Conservation (phyloP, 352 stramenopile species). For the Globisporangium nagaii region DNA sequence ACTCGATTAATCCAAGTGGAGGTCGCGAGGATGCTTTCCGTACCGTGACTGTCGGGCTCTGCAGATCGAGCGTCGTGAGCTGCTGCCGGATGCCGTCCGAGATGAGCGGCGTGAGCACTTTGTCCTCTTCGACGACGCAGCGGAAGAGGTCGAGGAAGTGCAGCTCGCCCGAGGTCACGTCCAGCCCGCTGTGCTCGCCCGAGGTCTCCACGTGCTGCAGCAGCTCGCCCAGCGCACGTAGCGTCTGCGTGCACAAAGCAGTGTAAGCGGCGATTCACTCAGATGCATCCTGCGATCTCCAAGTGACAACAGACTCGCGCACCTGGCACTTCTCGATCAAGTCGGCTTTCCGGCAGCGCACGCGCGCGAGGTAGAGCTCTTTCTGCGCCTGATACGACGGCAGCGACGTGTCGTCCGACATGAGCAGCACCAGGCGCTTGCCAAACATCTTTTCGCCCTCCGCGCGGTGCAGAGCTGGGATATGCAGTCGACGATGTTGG, state of each 20-base stretch:
- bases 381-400: constrained; percentile 52
- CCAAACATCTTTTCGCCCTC: constrained; percentile 62
- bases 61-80: constrained; percentile 31
- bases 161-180: constrained; percentile 48
- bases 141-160: constrained; percentile 65
- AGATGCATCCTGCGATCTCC: too few species aligned
- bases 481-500: too few species aligned
- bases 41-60: constrained; percentile 42
- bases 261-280: too few species aligned
- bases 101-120: constrained; percentile 59
- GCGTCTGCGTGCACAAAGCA: constrained; percentile 29
- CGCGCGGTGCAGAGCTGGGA: constrained; percentile 57
- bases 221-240: constrained; percentile 40
- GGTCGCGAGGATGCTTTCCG: too few species aligned
- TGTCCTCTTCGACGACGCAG: constrained; percentile 61
- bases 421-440: constrained; percentile 42
- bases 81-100: constrained; percentile 40
- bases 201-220: constrained; percentile 41
- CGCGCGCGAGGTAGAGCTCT: constrained; percentile 46
- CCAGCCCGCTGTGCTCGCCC: constrained; percentile 31
- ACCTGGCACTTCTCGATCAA: constrained; percentile 56
- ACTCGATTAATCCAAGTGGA: too few species aligned
- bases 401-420: constrained; percentile 43
- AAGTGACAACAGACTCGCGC: background rate
- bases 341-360: constrained; percentile 52